These are phyloP conservation scores for Boletus bicolor DNA, from an alignment of 768 basidiomycete genomes.

Conservation along the genomic window DNA sequence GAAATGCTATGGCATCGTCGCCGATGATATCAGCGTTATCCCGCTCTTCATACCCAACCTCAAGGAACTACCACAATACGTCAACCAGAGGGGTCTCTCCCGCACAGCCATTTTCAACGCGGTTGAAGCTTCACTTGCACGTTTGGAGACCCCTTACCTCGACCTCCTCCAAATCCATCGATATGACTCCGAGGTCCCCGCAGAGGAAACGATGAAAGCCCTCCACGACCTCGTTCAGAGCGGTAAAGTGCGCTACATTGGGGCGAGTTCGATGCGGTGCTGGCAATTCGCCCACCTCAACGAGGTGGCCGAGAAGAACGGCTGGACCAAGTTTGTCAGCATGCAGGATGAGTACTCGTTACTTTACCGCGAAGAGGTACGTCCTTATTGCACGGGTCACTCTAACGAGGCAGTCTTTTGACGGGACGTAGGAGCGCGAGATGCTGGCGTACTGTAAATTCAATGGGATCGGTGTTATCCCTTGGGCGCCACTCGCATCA, in stretches of 20 bases:
- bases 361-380: slow-evolving; percentile 52
- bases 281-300: slow-evolving; percentile 47
- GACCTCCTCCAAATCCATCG: slow-evolving; percentile 46
- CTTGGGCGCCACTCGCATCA: slow-evolving; percentile 44
- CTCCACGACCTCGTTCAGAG: slow-evolving; percentile 47
- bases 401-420: background rate
- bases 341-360: slow-evolving; percentile 56
- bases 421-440: slow-evolving; percentile 38
- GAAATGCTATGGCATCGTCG: slow-evolving; percentile 24
- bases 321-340: slow-evolving; percentile 53
- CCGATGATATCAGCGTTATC: background rate
- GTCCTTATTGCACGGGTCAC: background rate
- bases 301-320: slow-evolving; percentile 40
- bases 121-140: slow-evolving; percentile 35
- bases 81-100: slow-evolving; percentile 36
- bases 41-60: background rate
- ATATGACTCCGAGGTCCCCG: slow-evolving; percentile 36
- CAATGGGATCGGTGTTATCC: slow-evolving; percentile 52
- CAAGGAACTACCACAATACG: slow-evolving; percentile 14
- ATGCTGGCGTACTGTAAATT: slow-evolving; percentile 45
- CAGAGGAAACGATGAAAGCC: slow-evolving; percentile 49
- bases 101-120: slow-evolving; percentile 38
- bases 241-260: slow-evolving; percentile 51
- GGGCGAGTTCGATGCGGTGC: slow-evolving; percentile 44
- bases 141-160: slow-evolving; percentile 36